Percentiles rank a stretch among this genome's conserved stretches.
These are phyloP conservation scores for Metarhizium sp. DNA, from an alignment of 2,329 filamentous ascomycete genomes.

Conservation along the genomic window DNA sequence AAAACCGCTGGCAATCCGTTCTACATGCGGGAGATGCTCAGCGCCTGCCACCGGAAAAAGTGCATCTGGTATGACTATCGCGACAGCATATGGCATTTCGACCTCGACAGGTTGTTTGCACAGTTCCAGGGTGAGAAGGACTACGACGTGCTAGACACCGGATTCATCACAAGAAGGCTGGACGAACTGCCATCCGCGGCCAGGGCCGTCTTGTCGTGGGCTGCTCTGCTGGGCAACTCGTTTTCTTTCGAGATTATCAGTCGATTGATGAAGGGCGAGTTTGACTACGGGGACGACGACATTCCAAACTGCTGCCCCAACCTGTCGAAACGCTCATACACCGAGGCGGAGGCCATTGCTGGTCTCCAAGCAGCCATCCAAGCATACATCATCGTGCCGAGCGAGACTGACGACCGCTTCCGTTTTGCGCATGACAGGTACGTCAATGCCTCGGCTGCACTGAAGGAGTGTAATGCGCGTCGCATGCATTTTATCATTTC, in stretches of 20 bases:
- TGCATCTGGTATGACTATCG: conserved; percentile 90
- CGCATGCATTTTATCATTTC: conserved; percentile 92
- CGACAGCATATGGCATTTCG: conserved; percentile 72
- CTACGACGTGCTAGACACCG: conserved; percentile 70
- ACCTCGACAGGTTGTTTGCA: conserved; percentile 76
- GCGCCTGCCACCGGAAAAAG: conserved; percentile 74
- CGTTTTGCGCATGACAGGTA: conserved; percentile 85
- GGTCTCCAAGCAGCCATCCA: conserved; percentile 78
- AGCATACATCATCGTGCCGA: conserved; percentile 70
- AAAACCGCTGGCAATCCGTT: conserved; percentile 86
- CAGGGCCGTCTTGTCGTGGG: conserved; percentile 79
- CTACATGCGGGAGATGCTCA: conserved; percentile 84
- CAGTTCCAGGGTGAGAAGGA: conserved; percentile 74
- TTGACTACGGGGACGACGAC: conserved; percentile 48
- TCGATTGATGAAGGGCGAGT: conserved; percentile 66
- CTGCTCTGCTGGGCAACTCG: conserved; percentile 67
- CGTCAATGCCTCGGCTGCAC: conserved; percentile 59
- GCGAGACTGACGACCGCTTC: conserved; percentile 79
- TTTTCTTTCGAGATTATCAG: conserved; percentile 80
- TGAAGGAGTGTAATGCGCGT: conserved; percentile 58
- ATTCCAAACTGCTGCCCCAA: conserved; percentile 18
- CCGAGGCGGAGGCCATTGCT: conserved; percentile 59
- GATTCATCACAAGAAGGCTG: conserved; percentile 71
- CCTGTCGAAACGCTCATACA: conserved; percentile 28
- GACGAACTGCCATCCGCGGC: conserved; percentile 65